Percentiles rank a stretch among this genome's conserved stretches.
Evolutionary conservation across 139 green algal species (phyloP).

Genomic region (Haematococcus lacustris): DNA sequence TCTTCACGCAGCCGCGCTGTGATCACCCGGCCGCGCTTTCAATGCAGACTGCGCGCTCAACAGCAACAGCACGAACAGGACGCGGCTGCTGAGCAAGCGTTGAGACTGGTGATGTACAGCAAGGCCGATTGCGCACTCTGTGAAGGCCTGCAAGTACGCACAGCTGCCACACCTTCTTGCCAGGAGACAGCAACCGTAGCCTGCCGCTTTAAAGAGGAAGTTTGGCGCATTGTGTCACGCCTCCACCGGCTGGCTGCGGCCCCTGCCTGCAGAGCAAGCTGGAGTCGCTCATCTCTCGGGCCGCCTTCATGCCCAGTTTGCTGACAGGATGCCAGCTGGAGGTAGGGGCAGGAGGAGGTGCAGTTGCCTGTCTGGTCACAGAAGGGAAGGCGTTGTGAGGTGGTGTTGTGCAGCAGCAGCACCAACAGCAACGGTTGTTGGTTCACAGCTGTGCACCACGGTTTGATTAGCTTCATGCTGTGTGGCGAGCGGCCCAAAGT

Average conservation of each 20-base stretch:
- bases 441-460: not conserved
- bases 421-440: not conserved
- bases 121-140: constrained; percentile 53
- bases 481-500: no score
- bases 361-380: not conserved
- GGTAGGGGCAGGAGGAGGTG: constrained; percentile 11
- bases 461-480: not conserved
- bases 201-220: no score
- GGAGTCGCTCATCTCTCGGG: constrained; percentile 37
- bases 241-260: not conserved
- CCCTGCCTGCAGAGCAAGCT: constrained; percentile 22
- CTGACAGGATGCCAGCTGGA: constrained; percentile 31
- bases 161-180: not conserved
- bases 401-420: not conserved
- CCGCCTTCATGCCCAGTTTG: constrained; percentile 33
- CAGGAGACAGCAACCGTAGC: no score
- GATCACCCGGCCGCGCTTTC: no score
- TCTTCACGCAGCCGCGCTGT: no score
- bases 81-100: no score
- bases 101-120: constrained; percentile 59
- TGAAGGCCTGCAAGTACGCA: constrained; percentile 36
- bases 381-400: not conserved
- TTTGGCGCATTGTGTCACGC: not conserved
- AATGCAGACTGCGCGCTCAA: no score
- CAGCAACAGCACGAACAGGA: no score